phyloP scores from a whole-genome alignment of 2,329 filamentous ascomycete genomes.

The Fusarium buxicola region DNA sequence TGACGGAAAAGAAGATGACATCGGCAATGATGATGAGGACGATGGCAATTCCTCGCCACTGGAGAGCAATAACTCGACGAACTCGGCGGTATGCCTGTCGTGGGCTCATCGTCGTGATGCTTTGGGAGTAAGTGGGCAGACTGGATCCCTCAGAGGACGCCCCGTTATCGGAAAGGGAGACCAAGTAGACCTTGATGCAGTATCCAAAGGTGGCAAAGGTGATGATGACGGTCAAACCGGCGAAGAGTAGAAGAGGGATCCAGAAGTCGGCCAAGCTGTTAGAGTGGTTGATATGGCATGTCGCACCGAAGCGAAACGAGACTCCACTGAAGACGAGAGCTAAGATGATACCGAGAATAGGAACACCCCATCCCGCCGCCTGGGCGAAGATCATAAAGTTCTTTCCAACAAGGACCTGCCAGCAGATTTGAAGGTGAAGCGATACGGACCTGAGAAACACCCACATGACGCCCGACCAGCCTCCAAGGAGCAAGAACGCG shows the following conservation, averaged over 20 bases:
- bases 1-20: slow-evolving; percentile 91
- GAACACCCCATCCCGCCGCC: slow-evolving; percentile 84
- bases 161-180: slow-evolving; percentile 80
- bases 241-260: slow-evolving; percentile 86
- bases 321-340: slow-evolving; percentile 89
- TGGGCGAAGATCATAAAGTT: slow-evolving; percentile 91
- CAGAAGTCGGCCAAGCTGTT: slow-evolving; percentile 88
- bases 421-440: slow-evolving; percentile 97
- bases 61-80: slow-evolving; percentile 85
- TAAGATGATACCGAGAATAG: slow-evolving; percentile 77
- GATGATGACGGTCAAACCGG: slow-evolving; percentile 79
- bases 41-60: slow-evolving; percentile 93
- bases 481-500: slow-evolving; percentile 85
- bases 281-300: slow-evolving; percentile 93
- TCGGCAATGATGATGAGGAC: slow-evolving; percentile 91
- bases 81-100: slow-evolving; percentile 90
- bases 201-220: slow-evolving; percentile 90
- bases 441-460: slow-evolving; percentile 90
- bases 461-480: slow-evolving; percentile 88
- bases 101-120: slow-evolving; percentile 81
- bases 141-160: slow-evolving; percentile 77
- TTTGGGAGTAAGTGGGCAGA: slow-evolving; percentile 77
- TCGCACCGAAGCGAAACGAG: slow-evolving; percentile 90
- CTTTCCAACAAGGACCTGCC: slow-evolving; percentile 89
- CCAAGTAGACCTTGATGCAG: slow-evolving; percentile 94